These are phyloP conservation scores for Isochrysis galbana DNA, from an alignment of 78 protist species.

Conservation along the genomic window DNA sequence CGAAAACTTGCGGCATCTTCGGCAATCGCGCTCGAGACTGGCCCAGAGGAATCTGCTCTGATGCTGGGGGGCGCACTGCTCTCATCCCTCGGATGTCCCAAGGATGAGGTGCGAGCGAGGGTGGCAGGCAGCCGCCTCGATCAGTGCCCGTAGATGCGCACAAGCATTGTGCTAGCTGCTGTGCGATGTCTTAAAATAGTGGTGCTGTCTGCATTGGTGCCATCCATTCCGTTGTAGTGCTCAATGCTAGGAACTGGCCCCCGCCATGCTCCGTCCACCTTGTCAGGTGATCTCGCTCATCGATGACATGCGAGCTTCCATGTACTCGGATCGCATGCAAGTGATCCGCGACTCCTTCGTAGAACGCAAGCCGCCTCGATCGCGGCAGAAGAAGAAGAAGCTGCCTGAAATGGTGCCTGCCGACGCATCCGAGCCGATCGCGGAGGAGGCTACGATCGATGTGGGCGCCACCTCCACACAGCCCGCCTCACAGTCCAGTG, in stretches of 20 bases:
- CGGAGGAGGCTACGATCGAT: too few species aligned
- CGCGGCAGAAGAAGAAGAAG: background rate
- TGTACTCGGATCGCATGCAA: background rate
- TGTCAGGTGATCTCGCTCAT: background rate
- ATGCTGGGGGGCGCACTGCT: background rate
- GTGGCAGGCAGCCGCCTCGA: too few species aligned
- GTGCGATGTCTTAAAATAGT: too few species aligned
- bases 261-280: too few species aligned
- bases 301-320: background rate
- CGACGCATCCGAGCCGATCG: too few species aligned
- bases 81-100: background rate
- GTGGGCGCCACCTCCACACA: too few species aligned
- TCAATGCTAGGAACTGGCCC: too few species aligned
- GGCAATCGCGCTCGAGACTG: background rate
- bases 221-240: too few species aligned
- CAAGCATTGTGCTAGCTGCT: too few species aligned
- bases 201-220: too few species aligned
- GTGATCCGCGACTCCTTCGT: background rate
- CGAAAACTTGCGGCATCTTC: background rate
- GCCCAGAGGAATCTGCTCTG: background rate
- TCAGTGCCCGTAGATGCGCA: too few species aligned
- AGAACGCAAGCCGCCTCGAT: background rate
- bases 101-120: background rate
- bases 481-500: background rate
- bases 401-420: too few species aligned